These are phyloP conservation scores for Apiospora marii DNA, from an alignment of 2,329 filamentous ascomycete species.

Conservation along the genomic window DNA sequence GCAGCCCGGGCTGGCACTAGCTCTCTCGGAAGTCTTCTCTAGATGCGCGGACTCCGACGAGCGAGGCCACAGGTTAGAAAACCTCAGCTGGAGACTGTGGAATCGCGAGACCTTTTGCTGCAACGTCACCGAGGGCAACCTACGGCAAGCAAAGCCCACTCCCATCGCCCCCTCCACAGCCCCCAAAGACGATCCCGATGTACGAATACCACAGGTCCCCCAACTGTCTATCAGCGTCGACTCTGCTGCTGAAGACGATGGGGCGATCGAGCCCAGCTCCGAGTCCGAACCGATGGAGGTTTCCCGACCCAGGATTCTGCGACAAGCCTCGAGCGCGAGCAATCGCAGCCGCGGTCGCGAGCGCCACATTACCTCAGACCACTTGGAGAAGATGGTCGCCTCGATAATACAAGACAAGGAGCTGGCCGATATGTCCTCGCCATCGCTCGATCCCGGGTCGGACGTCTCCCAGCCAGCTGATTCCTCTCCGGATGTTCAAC, in stretches of 20 bases:
- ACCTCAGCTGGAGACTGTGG: constrained; percentile 96
- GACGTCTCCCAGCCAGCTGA: constrained; percentile 47
- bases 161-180: constrained; percentile 45
- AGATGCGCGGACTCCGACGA: constrained; percentile 94
- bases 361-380: constrained; percentile 90
- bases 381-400: constrained; percentile 92
- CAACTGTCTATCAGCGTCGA: constrained; percentile 81
- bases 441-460: constrained; percentile 52
- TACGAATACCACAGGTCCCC: constrained; percentile 64
- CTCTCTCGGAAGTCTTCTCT: constrained; percentile 75
- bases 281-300: constrained; percentile 66
- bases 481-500: constrained; percentile 61
- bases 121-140: constrained; percentile 65
- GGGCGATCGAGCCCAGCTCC: constrained; percentile 64
- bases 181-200: constrained; percentile 58
- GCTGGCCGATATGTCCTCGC: constrained; percentile 55
- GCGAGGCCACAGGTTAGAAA: constrained; percentile 90
- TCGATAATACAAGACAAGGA: constrained; percentile 91
- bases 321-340: constrained; percentile 74
- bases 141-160: constrained; percentile 40
- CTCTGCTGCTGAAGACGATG: constrained; percentile 71
- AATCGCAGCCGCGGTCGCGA: constrained; percentile 78
- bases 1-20: constrained; percentile 40
- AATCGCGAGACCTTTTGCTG: constrained; percentile 92
- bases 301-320: constrained; percentile 70